Evolutionary conservation across 2,329 filamentous ascomycete species (phyloP).

Genomic region (Penicillium sp.): DNA sequence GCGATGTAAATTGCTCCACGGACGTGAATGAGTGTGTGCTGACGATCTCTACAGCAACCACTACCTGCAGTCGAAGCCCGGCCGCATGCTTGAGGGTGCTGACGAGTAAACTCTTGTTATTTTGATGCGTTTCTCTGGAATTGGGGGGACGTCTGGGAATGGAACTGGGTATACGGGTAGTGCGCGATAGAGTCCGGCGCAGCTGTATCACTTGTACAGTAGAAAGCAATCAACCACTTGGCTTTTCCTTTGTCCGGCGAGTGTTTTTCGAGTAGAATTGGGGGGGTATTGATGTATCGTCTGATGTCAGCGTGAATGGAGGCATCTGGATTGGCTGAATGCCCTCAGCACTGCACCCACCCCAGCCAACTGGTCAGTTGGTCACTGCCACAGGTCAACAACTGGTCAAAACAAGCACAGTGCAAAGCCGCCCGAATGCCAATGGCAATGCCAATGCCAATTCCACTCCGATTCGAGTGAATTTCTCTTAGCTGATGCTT

Average conservation of each 20-base stretch:
- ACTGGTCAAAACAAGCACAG: background rate
- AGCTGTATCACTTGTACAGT: slow-evolving; percentile 44
- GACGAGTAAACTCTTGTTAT: slow-evolving; percentile 31
- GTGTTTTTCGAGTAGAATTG: background rate
- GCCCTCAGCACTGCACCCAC: background rate
- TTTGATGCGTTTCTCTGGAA: slow-evolving; percentile 16
- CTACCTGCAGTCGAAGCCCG: slow-evolving; percentile 56
- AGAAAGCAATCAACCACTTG: slow-evolving; percentile 42
- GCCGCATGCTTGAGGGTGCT: slow-evolving; percentile 41
- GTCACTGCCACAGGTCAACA: too few species aligned
- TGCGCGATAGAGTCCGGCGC: slow-evolving; percentile 12
- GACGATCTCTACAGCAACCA: slow-evolving; percentile 47
- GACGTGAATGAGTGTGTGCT: background rate
- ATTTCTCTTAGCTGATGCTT: background rate
- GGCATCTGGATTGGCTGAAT: slow-evolving; percentile 10
- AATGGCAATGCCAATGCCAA: too few species aligned
- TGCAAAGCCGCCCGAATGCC: background rate
- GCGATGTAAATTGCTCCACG: background rate
- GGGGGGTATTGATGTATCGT: background rate
- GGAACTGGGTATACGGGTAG: slow-evolving; percentile 13
- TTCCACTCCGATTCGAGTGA: too few species aligned
- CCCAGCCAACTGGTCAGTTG: background rate
- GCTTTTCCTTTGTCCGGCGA: slow-evolving; percentile 19
- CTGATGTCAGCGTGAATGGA: slow-evolving; percentile 19
- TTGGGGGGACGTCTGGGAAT: slow-evolving; percentile 8